Conservation (phyloP, 257 asterid genomes). For the Solanum tarapatanum region DNA sequence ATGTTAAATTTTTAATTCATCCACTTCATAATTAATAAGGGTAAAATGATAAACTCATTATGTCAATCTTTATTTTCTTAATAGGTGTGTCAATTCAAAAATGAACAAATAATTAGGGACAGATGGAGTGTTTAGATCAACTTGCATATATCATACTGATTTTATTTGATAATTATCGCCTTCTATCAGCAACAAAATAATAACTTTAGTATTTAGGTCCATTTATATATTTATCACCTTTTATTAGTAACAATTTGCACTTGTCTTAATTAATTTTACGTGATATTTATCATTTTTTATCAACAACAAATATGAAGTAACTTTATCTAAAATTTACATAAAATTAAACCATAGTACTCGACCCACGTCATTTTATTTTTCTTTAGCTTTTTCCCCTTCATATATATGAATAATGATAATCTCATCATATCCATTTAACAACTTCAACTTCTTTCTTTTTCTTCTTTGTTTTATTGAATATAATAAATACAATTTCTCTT, state of each 20-base stretch:
- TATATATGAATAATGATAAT: neutral
- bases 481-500: neutral
- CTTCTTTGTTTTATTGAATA: neutral
- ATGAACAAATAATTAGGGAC: too few relatives aligned
- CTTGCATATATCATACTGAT: neutral
- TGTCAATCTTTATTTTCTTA: too few relatives aligned
- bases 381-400: too few relatives aligned
- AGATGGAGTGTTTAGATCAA: neutral
- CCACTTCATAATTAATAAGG: too few relatives aligned
- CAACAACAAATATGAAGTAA: too few relatives aligned
- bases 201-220: neutral
- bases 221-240: neutral
- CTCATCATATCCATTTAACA: neutral
- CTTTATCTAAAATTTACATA: too few relatives aligned
- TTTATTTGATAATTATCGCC: neutral
- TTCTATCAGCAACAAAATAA: neutral
- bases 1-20: too few relatives aligned
- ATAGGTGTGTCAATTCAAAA: too few relatives aligned
- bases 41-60: too few relatives aligned
- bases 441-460: neutral
- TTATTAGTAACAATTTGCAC: too few relatives aligned
- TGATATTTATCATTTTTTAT: too few relatives aligned
- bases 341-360: neutral
- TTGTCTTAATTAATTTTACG: neutral
- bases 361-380: neutral